A percentile compares a stretch with the other conserved stretches of the same genome.
phyloP scores from a whole-genome alignment of 352 stramenopile species.

The Phytopythium boreale region DNA sequence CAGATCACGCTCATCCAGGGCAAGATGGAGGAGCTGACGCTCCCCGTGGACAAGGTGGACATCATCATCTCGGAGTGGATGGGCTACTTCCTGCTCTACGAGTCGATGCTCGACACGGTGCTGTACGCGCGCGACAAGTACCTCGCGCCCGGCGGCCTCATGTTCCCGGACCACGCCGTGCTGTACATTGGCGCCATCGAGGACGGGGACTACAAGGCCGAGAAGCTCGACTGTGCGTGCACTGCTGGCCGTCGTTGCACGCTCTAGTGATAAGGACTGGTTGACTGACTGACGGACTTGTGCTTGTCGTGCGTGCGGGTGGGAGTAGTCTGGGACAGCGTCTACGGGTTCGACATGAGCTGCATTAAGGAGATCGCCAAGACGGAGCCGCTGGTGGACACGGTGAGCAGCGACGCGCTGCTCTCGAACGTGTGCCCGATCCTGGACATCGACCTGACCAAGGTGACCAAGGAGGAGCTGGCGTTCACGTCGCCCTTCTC shows the following conservation, averaged over 20 bases:
- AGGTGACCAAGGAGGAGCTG: slow-evolving; percentile 93
- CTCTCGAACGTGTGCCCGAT: slow-evolving; percentile 91
- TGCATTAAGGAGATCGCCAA: slow-evolving; percentile 97
- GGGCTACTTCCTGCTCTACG: slow-evolving; percentile 97
- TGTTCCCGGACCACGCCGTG: slow-evolving; percentile 96
- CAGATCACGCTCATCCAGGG: slow-evolving; percentile 94
- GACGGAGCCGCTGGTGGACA: slow-evolving; percentile 97
- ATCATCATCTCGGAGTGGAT: slow-evolving; percentile 99
- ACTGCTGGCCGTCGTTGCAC: slow-evolving; percentile 42
- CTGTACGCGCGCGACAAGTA: slow-evolving; percentile 96
- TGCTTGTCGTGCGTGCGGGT: no score
- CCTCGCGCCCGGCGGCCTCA: slow-evolving; percentile 88
- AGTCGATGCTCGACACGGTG: slow-evolving; percentile 98
- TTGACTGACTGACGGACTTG: neutral
- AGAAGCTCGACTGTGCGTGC: slow-evolving; percentile 90
- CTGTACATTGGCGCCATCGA: slow-evolving; percentile 95
- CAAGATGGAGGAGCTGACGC: slow-evolving; percentile 92
- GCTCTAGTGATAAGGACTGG: neutral
- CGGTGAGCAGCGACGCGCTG: slow-evolving; percentile 91
- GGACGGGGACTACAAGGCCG: slow-evolving; percentile 86
- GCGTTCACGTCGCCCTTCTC: slow-evolving; percentile 91
- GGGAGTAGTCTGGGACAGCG: slow-evolving; percentile 94
- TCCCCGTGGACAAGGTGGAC: slow-evolving; percentile 94
- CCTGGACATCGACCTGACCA: slow-evolving; percentile 91
- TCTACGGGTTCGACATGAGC: slow-evolving; percentile 99